Evolutionary conservation across 2,329 filamentous ascomycete species (phyloP), one percentile per base, ranked within the genome.

Genomic region (Aspergillus pseudonomiae): DNA sequence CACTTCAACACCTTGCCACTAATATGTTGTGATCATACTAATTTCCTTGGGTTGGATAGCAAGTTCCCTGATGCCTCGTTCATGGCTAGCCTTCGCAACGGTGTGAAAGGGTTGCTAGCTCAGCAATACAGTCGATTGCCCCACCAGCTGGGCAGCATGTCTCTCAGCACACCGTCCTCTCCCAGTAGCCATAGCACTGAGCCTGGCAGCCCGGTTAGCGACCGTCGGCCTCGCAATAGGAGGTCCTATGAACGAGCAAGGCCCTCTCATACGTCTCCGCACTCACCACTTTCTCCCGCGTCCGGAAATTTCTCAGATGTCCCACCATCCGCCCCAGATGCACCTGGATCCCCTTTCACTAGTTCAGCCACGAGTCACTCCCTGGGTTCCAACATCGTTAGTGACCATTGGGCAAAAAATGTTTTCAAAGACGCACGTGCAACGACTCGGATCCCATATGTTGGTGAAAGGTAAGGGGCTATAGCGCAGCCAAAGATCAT

Each of bases 331-430:
- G 72, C 65, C 7, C 73, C 77, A 1, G 74, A 76, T 54, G 71
- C 70, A 5, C 76, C 78, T 2, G 69, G 66, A 46, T 79, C 78
- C 11, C 77, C 77, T 11, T 66, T 73, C 36, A 75, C 73, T 10
- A 73, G 70, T 36, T 76, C 77, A 21, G 67, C 65, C 10, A 74
- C 73, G 3, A 76, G 74, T 24, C 71, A 73, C 32, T 77, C 77
- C 2, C 66, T 71, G 19, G 64, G 63, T n/a, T 70, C 71, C 3
- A 75, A 71, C 60, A 56, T 67, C 11, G 56, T 73, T 24, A 68
- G 66, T 59, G 72, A 74, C 11, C 81, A 83, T 68, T 83, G 81
- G 81, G 75, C 80, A 3, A 75, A 72, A 57, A 72, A 69, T 9
- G 75, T 81, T 0, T 82, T 82, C 53, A 60, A 69, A 5, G 70